Evolutionary conservation across 495 filamentous ascomycete genomes (phyloP).

Genomic region (Aspergillus panamensis): DNA sequence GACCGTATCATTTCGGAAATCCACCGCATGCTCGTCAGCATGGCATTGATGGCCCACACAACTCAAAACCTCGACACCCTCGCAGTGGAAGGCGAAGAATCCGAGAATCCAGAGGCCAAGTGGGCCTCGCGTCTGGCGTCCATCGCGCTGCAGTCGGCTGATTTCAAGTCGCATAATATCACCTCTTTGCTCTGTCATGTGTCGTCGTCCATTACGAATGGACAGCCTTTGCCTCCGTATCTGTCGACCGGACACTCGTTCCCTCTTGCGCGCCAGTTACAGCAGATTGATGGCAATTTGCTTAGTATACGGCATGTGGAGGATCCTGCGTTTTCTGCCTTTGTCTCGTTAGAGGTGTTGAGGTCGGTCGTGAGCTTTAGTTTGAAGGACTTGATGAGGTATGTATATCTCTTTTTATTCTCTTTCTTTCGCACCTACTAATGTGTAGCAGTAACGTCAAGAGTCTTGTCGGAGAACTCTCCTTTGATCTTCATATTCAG

Average conservation of each 20-base stretch:
- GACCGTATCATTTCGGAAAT: slow-evolving; percentile 34
- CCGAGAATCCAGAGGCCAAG: slow-evolving; percentile 12
- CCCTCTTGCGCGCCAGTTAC: slow-evolving; percentile 50
- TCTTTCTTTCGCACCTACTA: slow-evolving; percentile 1
- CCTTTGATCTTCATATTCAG: slow-evolving; percentile 57
- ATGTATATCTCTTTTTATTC: slow-evolving; percentile 10
- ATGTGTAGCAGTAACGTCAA: slow-evolving; percentile 46
- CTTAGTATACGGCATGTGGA: slow-evolving; percentile 60
- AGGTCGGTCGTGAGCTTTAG: slow-evolving; percentile 63
- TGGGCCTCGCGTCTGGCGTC: slow-evolving; percentile 30
- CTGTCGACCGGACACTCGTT: slow-evolving; percentile 54
- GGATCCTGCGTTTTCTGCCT: slow-evolving; percentile 69
- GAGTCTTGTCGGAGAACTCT: slow-evolving; percentile 68
- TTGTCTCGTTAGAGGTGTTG: slow-evolving; percentile 69
- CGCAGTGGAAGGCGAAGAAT: slow-evolving; percentile 6
- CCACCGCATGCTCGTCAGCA: slow-evolving; percentile 56
- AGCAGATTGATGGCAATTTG: slow-evolving; percentile 50
- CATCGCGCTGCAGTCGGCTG: slow-evolving; percentile 32
- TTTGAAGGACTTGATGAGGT: slow-evolving; percentile 53
- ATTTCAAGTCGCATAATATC: slow-evolving; percentile 59
- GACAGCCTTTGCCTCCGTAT: slow-evolving; percentile 51
- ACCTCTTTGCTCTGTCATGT: slow-evolving; percentile 63
- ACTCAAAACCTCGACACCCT: slow-evolving; percentile 28
- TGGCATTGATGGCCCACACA: slow-evolving; percentile 60
- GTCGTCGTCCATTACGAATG: slow-evolving; percentile 57